A percentile compares a stretch with the other conserved stretches of the same genome.
These are phyloP conservation scores for Emericellopsis cladophorae DNA, from an alignment of 2,329 filamentous ascomycete species.

Conservation along the genomic window DNA sequence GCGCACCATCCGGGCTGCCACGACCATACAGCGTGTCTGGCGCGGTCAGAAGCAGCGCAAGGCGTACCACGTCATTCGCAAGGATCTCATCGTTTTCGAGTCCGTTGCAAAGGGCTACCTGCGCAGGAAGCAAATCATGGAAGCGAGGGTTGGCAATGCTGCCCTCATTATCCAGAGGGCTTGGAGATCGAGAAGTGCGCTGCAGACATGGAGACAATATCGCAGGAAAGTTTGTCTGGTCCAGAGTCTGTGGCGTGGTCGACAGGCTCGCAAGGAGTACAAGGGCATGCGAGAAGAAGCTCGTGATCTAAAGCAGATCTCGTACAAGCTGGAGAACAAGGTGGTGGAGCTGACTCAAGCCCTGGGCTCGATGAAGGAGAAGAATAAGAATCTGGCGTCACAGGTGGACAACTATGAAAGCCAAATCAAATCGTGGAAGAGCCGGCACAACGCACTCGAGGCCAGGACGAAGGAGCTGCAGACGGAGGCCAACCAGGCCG, in stretches of 20 bases:
- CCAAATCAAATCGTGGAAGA: constrained; percentile 94
- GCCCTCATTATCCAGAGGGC: constrained; percentile 80
- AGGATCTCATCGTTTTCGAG: constrained; percentile 79
- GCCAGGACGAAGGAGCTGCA: constrained; percentile 86
- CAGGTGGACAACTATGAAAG: constrained; percentile 94
- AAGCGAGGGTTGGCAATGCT: constrained; percentile 86
- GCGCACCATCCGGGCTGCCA: constrained; percentile 74
- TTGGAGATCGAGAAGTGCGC: constrained; percentile 71
- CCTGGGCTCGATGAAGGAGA: constrained; percentile 79
- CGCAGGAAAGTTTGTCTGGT: constrained; percentile 80
- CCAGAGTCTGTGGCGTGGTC: constrained; percentile 89
- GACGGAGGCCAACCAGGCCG: constrained; percentile 92
- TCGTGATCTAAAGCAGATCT: constrained; percentile 97
- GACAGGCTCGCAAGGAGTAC: constrained; percentile 67
- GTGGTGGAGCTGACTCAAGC: constrained; percentile 95
- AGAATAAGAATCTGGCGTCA: constrained; percentile 79
- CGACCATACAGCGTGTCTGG: constrained; percentile 92
- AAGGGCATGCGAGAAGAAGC: constrained; percentile 90
- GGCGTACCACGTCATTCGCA: constrained; percentile 63
- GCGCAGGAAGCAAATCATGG: constrained; percentile 81
- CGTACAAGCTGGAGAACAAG: constrained; percentile 99
- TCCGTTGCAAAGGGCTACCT: constrained; percentile 86
- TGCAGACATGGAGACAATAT: constrained; percentile 77
- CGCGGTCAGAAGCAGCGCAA: constrained; percentile 83
- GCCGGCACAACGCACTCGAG: constrained; percentile 80